A percentile compares a stretch with the other conserved stretches of the same genome.
Conservation (phyloP, 495 filamentous ascomycete genomes). For the Neurospora sublineolata region DNA sequence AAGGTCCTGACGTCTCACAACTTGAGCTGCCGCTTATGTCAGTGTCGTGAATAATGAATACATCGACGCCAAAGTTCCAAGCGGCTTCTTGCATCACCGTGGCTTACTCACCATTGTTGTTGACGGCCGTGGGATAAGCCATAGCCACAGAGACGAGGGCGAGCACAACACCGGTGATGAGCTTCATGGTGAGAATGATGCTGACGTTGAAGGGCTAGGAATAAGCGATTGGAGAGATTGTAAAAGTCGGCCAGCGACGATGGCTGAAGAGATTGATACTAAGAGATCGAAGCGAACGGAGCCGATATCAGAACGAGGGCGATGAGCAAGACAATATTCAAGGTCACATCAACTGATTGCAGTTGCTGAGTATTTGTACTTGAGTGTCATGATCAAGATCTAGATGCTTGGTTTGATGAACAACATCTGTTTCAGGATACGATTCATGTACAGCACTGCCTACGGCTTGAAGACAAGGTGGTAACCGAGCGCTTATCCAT, state of each 20-base stretch:
- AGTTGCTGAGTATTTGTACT: constrained; percentile 25
- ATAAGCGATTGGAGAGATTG: constrained; percentile 8
- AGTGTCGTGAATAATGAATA: not conserved
- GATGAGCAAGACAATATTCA: constrained; percentile 11
- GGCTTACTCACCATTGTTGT: constrained; percentile 20
- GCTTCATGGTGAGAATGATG: constrained; percentile 39
- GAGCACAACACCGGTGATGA: constrained; percentile 32
- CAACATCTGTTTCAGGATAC: constrained; percentile 17
- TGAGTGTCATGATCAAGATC: constrained; percentile 13
- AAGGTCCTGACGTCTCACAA: constrained; percentile 20
- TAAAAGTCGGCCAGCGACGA: constrained; percentile 40
- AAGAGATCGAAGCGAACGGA: constrained; percentile 14
- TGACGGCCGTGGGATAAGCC: constrained; percentile 22
- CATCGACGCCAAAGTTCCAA: not conserved
- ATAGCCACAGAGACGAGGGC: constrained; percentile 36
- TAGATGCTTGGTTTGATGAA: constrained; percentile 14
- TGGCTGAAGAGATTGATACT: constrained; percentile 2
- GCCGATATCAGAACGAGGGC: constrained; percentile 11
- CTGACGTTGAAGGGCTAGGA: constrained; percentile 7
- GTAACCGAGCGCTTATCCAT: not conserved
- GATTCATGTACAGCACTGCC: not conserved
- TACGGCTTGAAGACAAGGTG: not conserved
- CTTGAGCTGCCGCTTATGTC: constrained; percentile 2
- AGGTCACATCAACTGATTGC: constrained; percentile 7
- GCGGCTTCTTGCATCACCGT: not conserved